phyloP scores from a whole-genome alignment of 2,329 filamentous ascomycete genomes.

The Colletotrichum noveboracense region DNA sequence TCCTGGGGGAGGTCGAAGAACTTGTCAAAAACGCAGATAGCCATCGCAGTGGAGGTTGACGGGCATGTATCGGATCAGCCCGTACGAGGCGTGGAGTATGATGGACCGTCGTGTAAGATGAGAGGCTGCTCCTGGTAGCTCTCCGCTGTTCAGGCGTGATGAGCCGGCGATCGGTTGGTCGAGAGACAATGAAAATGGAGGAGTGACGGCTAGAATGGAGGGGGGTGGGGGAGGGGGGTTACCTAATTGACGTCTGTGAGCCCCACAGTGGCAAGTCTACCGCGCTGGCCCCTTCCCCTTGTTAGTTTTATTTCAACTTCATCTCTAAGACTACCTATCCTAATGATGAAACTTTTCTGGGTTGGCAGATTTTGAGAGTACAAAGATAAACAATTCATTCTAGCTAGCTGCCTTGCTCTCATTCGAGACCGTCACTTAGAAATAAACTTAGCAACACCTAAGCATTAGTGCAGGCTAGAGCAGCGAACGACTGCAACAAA shows the following conservation, averaged over 20 bases:
- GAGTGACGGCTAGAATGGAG: not conserved
- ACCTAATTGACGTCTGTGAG: not conserved
- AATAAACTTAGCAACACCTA: not conserved
- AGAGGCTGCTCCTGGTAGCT: not conserved
- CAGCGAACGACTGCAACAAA: not conserved
- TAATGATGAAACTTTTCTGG: not conserved
- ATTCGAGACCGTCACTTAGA: not conserved
- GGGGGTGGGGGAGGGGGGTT: not conserved
- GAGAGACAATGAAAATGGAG: not conserved
- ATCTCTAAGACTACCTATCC: not conserved
- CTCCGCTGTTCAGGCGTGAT: not conserved
- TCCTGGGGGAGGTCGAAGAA: constrained; percentile 34
- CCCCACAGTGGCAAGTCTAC: not conserved
- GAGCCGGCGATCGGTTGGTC: not conserved
- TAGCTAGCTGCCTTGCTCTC: not conserved
- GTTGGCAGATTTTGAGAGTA: not conserved
- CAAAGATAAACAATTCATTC: not conserved
- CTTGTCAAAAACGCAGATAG: constrained; percentile 20
- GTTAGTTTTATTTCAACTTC: constrained; percentile 13
- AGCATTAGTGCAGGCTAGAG: not conserved
- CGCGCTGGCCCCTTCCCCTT: not conserved
- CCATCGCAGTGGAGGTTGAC: not conserved
- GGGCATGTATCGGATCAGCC: not conserved
- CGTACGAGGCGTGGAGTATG: not conserved
- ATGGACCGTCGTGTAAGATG: not conserved